Evolutionary conservation across 2,329 filamentous ascomycete species (phyloP).

Genomic region (Bipolaris oryzae): DNA sequence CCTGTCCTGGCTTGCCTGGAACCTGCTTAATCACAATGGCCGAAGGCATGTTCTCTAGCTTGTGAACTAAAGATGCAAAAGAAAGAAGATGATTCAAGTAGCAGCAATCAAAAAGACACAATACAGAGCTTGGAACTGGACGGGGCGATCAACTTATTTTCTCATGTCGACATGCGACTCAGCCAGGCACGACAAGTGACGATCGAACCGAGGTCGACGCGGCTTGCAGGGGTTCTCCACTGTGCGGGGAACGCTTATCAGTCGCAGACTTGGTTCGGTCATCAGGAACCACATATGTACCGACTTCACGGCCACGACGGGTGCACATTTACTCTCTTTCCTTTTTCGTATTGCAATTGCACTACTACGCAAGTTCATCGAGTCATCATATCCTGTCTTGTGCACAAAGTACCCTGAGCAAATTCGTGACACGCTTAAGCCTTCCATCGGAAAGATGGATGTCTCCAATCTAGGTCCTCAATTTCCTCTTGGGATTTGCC

Average conservation of each 20-base stretch:
- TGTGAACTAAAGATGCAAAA: background rate
- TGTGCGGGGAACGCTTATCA: conserved; percentile 16
- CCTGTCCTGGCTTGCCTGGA: conserved; percentile 83
- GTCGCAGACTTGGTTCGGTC: conserved; percentile 4
- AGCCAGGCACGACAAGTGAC: conserved; percentile 7
- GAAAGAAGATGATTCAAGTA: background rate
- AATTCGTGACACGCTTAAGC: conserved; percentile 32
- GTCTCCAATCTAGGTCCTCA: conserved; percentile 51
- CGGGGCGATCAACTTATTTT: background rate
- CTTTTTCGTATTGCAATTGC: background rate
- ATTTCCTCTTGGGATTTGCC: conserved; percentile 51
- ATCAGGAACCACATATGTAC: background rate
- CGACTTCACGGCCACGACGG: background rate
- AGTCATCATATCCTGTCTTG: no score
- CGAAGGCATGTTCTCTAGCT: conserved; percentile 51
- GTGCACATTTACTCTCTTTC: background rate
- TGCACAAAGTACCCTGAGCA: no score
- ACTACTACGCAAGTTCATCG: no score
- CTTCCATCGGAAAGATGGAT: conserved; percentile 69
- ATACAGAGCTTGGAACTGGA: background rate
- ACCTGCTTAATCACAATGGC: conserved; percentile 70
- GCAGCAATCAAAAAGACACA: background rate
- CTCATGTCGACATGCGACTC: conserved; percentile 15
- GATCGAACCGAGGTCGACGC: conserved; percentile 19
- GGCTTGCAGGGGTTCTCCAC: background rate